Evolutionary conservation across 805 yeast genomes (phyloP).

Genomic region (Wickerhamomyces tratensis): DNA sequence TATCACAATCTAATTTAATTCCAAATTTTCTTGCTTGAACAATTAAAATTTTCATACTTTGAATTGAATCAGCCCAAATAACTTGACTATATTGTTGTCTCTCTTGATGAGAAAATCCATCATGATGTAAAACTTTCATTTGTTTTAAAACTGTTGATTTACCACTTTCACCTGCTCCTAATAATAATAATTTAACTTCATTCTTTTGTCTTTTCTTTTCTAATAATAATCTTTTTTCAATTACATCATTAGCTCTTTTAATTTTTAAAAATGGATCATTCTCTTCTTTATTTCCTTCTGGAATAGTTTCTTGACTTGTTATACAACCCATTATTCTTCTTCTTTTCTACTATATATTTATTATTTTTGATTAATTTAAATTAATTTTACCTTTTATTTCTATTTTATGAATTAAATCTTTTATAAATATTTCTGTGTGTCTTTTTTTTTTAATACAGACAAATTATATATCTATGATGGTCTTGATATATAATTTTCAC

Average conservation of each 20-base stretch:
- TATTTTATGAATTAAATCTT: no score
- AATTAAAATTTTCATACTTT: constrained; percentile 70
- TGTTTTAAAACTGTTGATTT: constrained; percentile 90
- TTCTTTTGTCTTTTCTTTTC: constrained; percentile 44
- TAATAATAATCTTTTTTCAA: constrained; percentile 50
- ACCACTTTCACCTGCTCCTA: constrained; percentile 94
- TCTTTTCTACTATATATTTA: not conserved
- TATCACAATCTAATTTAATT: constrained; percentile 59
- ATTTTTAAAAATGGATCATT: constrained; percentile 45
- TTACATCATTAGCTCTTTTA: constrained; percentile 46
- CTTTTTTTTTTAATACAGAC: no score
- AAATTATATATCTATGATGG: no score
- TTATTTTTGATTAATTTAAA: no score
- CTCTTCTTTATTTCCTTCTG: constrained; percentile 21
- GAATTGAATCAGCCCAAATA: constrained; percentile 88
- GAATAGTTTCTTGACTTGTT: constrained; percentile 35
- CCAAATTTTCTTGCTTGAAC: constrained; percentile 64
- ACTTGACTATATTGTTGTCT: constrained; percentile 73
- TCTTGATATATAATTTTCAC: no score
- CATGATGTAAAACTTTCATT: constrained; percentile 74
- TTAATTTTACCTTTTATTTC: no score
- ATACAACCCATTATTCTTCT: constrained; percentile 54
- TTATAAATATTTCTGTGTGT: no score
- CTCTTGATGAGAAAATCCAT: constrained; percentile 76
- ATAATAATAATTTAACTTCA: constrained; percentile 61